Conservation (phyloP, 805 yeast genomes). For the Wickerhamomyces xylosicus region DNA sequence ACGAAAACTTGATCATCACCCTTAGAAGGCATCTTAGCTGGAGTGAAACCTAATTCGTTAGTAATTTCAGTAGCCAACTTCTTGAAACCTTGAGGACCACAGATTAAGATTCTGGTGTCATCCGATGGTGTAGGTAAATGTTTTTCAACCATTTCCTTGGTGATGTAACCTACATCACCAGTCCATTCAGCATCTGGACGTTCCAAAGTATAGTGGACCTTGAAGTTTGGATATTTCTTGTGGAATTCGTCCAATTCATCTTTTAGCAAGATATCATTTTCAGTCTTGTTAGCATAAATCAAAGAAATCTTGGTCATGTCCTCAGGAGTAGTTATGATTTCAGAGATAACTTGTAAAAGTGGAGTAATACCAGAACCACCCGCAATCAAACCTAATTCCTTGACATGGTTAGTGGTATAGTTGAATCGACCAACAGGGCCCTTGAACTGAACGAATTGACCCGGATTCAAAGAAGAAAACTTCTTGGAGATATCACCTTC, state of each 20-base stretch:
- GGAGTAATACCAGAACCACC: slow-evolving; percentile 93
- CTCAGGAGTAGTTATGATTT: slow-evolving; percentile 57
- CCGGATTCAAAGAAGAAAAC: slow-evolving; percentile 55
- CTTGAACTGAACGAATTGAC: slow-evolving; percentile 57
- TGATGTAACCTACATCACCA: slow-evolving; percentile 50
- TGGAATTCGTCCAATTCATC: slow-evolving; percentile 66
- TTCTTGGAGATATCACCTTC: slow-evolving; percentile 60
- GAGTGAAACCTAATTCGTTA: slow-evolving; percentile 48
- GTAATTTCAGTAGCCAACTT: slow-evolving; percentile 38
- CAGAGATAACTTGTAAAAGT: slow-evolving; percentile 68
- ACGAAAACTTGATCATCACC: slow-evolving; percentile 51
- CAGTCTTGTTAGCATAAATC: slow-evolving; percentile 66
- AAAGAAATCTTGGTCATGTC: slow-evolving; percentile 53
- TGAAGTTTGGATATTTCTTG: slow-evolving; percentile 49
- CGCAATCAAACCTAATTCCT: slow-evolving; percentile 59
- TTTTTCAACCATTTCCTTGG: slow-evolving; percentile 43
- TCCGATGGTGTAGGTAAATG: slow-evolving; percentile 40
- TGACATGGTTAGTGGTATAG: slow-evolving; percentile 48
- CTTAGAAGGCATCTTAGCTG: slow-evolving; percentile 32
- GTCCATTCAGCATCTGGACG: slow-evolving; percentile 41
- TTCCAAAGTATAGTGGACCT: slow-evolving; percentile 48
- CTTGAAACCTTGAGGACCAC: slow-evolving; percentile 72
- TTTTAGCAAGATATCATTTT: slow-evolving; percentile 63
- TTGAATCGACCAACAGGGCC: slow-evolving; percentile 75
- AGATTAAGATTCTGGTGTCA: slow-evolving; percentile 51